Evolutionary conservation across 148 eudicot species (phyloP).

Genomic region (Agrostemma githago): DNA sequence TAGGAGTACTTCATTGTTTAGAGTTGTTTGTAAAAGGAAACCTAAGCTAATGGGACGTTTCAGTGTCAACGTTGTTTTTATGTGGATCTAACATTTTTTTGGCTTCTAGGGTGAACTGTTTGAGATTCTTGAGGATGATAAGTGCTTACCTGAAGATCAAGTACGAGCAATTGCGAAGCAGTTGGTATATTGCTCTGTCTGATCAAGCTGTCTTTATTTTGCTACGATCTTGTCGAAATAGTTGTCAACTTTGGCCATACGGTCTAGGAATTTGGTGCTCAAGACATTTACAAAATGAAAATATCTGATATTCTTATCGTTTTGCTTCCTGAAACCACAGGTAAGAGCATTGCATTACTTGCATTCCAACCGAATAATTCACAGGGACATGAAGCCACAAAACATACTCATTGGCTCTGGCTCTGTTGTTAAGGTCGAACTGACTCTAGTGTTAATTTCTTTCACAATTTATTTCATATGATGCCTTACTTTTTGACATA

Average conservation of each 20-base stretch:
- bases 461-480: not conserved
- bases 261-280: not conserved
- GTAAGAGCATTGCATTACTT: slow-evolving; percentile 90
- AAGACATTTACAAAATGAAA: not conserved
- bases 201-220: not conserved
- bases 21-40: not conserved
- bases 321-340: slow-evolving; percentile 33
- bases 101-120: slow-evolving; percentile 77
- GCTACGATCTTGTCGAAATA: not conserved
- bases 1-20: too few relatives aligned
- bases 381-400: slow-evolving; percentile 99
- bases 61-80: not conserved
- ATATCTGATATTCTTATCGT: not conserved
- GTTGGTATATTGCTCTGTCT: slow-evolving; percentile 48
- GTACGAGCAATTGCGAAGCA: slow-evolving; percentile 98
- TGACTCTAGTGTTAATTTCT: slow-evolving; percentile 4
- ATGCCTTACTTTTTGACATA: not conserved
- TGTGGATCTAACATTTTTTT: not conserved
- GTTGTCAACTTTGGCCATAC: slow-evolving; percentile 1
- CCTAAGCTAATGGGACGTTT: not conserved
- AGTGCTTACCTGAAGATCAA: slow-evolving; percentile 96
- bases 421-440: slow-evolving; percentile 74
- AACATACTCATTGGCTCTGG: slow-evolving; percentile 96
- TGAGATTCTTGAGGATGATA: slow-evolving; percentile 97
- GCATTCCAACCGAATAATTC: slow-evolving; percentile 94